Evolutionary conservation across 306 rosid species (phyloP).

Genomic region (Hippophae rhamnoides): DNA sequence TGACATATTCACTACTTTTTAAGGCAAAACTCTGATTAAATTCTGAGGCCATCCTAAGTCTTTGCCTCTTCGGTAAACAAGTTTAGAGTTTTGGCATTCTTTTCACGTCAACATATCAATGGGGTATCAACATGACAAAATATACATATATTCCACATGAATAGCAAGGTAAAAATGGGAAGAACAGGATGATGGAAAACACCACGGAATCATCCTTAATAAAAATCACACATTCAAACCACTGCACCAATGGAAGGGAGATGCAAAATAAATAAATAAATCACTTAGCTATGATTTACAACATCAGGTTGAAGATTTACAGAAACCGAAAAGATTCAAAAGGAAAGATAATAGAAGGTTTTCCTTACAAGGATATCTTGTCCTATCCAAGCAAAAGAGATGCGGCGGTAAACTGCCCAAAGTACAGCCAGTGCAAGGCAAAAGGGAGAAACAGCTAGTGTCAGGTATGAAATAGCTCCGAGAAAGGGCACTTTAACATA

Average conservation of each 20-base stretch:
- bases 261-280: neutral
- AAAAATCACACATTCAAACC: neutral
- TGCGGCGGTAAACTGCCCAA: constrained; percentile 68
- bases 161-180: no score
- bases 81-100: no score
- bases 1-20: no score
- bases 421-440: constrained; percentile 75
- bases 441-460: constrained; percentile 84
- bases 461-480: constrained; percentile 83
- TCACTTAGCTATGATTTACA: neutral
- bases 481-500: constrained; percentile 69
- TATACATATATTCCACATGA: no score
- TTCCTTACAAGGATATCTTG: constrained; percentile 89
- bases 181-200: no score
- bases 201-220: no score
- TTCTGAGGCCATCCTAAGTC: no score
- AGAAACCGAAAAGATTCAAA: neutral
- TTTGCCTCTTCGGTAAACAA: no score
- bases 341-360: neutral
- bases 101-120: no score
- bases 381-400: constrained; percentile 79
- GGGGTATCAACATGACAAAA: no score
- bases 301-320: neutral
- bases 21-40: no score
- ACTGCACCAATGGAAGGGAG: neutral